phyloP scores from a whole-genome alignment of 2,329 filamentous ascomycete species.

The Fusarium protoensiforme region DNA sequence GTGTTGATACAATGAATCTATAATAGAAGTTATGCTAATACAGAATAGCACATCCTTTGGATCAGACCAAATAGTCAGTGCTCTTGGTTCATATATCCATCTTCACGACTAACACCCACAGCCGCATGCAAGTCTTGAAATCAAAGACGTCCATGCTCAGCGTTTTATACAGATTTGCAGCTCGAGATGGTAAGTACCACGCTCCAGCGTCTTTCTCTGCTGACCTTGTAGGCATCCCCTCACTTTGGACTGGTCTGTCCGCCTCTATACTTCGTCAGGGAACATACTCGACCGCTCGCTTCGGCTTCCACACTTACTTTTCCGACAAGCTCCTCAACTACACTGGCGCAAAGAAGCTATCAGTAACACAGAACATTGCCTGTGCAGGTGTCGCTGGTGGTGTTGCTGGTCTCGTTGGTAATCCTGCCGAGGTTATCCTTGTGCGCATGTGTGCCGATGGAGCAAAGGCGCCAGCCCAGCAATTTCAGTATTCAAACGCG shows the following conservation, averaged over 20 bases:
- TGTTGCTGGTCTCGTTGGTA: constrained; percentile 57
- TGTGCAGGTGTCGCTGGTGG: constrained; percentile 55
- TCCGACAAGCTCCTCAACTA: constrained; percentile 42
- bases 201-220: neutral
- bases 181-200: constrained; percentile 49
- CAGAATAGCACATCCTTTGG: constrained; percentile 54
- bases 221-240: constrained; percentile 49
- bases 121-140: constrained; percentile 58
- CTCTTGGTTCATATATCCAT: neutral
- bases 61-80: constrained; percentile 58
- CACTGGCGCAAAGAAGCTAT: constrained; percentile 45
- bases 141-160: constrained; percentile 53
- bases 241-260: constrained; percentile 56
- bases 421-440: constrained; percentile 57
- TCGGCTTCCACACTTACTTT: constrained; percentile 54
- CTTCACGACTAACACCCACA: constrained; percentile 16
- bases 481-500: constrained; percentile 54
- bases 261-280: constrained; percentile 57
- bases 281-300: constrained; percentile 58
- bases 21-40: neutral
- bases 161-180: constrained; percentile 52
- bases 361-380: constrained; percentile 48
- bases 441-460: constrained; percentile 60
- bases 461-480: constrained; percentile 49
- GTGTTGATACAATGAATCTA: constrained; percentile 17